These are phyloP conservation scores for Bryopsis sp. DNA, from an alignment of 139 green algal species.

Conservation along the genomic window DNA sequence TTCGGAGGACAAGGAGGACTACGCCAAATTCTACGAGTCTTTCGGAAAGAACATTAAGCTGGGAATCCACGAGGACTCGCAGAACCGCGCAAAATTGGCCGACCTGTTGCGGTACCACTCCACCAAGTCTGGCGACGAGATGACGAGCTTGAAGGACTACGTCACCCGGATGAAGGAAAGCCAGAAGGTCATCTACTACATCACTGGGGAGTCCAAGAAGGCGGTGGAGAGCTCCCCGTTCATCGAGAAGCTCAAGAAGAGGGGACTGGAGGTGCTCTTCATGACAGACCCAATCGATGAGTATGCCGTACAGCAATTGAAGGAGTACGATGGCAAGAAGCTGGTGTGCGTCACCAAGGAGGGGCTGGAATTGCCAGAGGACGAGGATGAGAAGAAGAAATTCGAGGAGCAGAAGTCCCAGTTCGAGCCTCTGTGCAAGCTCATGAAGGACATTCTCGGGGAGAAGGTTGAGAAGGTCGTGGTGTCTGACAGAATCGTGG, in stretches of 20 bases:
- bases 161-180: slow-evolving; percentile 98
- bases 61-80: slow-evolving; percentile 88
- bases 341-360: slow-evolving; percentile 98
- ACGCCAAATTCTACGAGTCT: slow-evolving; percentile 98
- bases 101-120: slow-evolving; percentile 92
- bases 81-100: slow-evolving; percentile 96
- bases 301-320: slow-evolving; percentile 99
- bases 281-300: slow-evolving; percentile 99
- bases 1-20: slow-evolving; percentile 99
- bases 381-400: slow-evolving; percentile 91
- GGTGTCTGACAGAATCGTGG: slow-evolving; percentile 95
- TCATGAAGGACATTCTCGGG: slow-evolving; percentile 97
- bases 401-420: slow-evolving; percentile 67
- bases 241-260: slow-evolving; percentile 95
- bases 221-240: slow-evolving; percentile 98
- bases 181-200: slow-evolving; percentile 99
- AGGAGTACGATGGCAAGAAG: slow-evolving; percentile 99
- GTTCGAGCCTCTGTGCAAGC: slow-evolving; percentile 89
- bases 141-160: slow-evolving; percentile 98
- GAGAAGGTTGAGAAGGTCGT: slow-evolving; percentile 85
- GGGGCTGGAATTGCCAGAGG: slow-evolving; percentile 72
- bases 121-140: slow-evolving; percentile 97
- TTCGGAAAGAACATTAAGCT: slow-evolving; percentile 99
- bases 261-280: slow-evolving; percentile 97
- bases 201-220: slow-evolving; percentile 94